Conservation (phyloP, 1,139 yeast genomes). For the Lodderomyces orthopsilosis region DNA sequence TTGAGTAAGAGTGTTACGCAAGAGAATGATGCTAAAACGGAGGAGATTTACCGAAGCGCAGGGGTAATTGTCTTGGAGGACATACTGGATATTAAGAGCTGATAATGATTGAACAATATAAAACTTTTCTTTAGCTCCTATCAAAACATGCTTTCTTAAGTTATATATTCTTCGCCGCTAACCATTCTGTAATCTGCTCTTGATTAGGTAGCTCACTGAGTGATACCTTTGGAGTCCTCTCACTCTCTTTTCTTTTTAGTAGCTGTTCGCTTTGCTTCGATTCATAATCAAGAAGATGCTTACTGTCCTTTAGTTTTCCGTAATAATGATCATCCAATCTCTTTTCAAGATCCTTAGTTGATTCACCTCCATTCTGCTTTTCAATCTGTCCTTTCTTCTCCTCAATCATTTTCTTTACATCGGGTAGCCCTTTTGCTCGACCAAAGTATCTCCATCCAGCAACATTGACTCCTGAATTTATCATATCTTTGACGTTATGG, state of each 20-base stretch:
- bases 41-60: constrained; percentile 22
- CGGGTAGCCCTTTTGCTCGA: constrained; percentile 77
- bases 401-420: constrained; percentile 56
- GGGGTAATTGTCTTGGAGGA: constrained; percentile 26
- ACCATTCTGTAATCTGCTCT: constrained; percentile 41
- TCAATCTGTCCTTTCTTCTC: constrained; percentile 13
- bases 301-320: constrained; percentile 37
- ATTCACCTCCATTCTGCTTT: constrained; percentile 13
- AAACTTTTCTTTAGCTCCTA: constrained; percentile 21
- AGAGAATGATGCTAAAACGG: constrained; percentile 27
- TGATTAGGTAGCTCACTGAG: constrained; percentile 31
- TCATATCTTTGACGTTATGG: constrained; percentile 21
- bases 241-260: background rate
- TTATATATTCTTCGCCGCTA: constrained; percentile 47
- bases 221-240: background rate
- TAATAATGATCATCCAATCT: constrained; percentile 33
- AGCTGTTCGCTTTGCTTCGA: constrained; percentile 16
- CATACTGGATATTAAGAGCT: constrained; percentile 1
- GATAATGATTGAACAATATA: too few species aligned
- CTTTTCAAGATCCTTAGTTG: constrained; percentile 15
- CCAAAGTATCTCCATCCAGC: constrained; percentile 78
- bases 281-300: constrained; percentile 20
- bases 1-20: constrained; percentile 42
- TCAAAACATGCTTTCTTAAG: constrained; percentile 39
- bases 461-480: constrained; percentile 23